Percentiles rank a stretch among this genome's conserved stretches.
These are phyloP conservation scores for Stromatinia cepivora DNA, from an alignment of 2,329 filamentous ascomycete genomes.

Conservation along the genomic window DNA sequence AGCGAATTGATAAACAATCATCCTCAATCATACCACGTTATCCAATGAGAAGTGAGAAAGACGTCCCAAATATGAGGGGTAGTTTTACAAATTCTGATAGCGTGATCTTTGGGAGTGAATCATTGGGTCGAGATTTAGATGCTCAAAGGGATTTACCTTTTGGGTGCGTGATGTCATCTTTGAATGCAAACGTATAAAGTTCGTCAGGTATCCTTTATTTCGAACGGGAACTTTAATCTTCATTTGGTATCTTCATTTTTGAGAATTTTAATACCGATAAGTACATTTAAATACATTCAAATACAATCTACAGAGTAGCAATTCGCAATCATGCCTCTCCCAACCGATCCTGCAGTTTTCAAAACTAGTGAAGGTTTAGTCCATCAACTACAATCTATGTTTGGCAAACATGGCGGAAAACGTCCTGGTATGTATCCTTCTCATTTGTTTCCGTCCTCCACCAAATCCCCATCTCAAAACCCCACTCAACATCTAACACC, in stretches of 20 bases:
- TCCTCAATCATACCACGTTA: too few relatives aligned
- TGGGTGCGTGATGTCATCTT: neutral
- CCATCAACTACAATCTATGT: conserved; percentile 7
- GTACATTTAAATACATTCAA: neutral
- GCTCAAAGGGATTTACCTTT: neutral
- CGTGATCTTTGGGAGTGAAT: neutral
- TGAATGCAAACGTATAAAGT: neutral
- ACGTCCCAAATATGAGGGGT: neutral
- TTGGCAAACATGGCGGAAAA: conserved; percentile 20
- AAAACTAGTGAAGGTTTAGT: conserved; percentile 20
- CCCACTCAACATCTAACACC: neutral
- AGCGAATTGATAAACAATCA: neutral
- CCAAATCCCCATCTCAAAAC: neutral
- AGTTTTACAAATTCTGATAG: neutral
- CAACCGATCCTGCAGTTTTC: conserved; percentile 16
- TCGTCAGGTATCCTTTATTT: neutral
- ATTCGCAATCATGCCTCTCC: conserved; percentile 17
- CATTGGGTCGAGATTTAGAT: neutral
- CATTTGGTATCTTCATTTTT: neutral
- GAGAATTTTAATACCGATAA: neutral
- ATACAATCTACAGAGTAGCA: neutral
- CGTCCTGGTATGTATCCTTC: conserved; percentile 12
- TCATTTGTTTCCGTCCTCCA: neutral
- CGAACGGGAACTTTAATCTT: neutral
- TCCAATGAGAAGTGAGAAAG: neutral